phyloP scores from a whole-genome alignment of 1,139 yeast genomes.

The Barnettozyma hawaiiensis region DNA sequence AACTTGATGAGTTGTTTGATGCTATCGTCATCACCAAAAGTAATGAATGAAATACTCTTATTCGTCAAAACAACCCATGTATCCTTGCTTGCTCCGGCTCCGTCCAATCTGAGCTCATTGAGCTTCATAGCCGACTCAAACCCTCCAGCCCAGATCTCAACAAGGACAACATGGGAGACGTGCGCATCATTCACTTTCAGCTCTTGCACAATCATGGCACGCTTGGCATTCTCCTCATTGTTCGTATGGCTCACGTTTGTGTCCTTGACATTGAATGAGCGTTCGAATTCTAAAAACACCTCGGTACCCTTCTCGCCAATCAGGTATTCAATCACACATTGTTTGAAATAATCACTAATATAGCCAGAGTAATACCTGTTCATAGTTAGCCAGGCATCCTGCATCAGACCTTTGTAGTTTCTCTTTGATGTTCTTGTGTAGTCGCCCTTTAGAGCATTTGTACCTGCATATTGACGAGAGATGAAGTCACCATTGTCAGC shows the following conservation, averaged over 20 bases:
- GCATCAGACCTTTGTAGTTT: constrained; percentile 34
- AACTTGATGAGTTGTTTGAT: constrained; percentile 23
- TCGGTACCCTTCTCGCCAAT: constrained; percentile 31
- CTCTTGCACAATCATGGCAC: constrained; percentile 64
- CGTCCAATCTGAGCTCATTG: constrained; percentile 16
- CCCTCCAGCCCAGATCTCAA: constrained; percentile 23
- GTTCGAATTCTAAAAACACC: constrained; percentile 35
- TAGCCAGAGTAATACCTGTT: constrained; percentile 37
- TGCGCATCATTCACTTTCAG: constrained; percentile 67
- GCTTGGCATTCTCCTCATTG: constrained; percentile 27
- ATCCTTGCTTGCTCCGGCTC: background rate
- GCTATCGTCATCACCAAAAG: constrained; percentile 22
- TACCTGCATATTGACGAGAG: constrained; percentile 39
- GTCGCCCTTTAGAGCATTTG: constrained; percentile 41
- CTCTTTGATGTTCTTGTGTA: constrained; percentile 38
- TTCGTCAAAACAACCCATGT: constrained; percentile 22
- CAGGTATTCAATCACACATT: constrained; percentile 36
- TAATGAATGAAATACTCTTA: constrained; percentile 24
- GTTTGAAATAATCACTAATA: constrained; percentile 37
- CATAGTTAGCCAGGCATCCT: constrained; percentile 37
- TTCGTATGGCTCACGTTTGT: constrained; percentile 23
- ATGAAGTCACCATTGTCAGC: constrained; percentile 42
- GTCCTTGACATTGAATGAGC: constrained; percentile 30
- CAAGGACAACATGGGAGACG: constrained; percentile 37
- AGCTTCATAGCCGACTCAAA: constrained; percentile 19